Percentiles rank a stretch among this genome's conserved stretches.
Conservation (phyloP, 2,329 filamentous ascomycete genomes). For the Claviceps sp. region DNA sequence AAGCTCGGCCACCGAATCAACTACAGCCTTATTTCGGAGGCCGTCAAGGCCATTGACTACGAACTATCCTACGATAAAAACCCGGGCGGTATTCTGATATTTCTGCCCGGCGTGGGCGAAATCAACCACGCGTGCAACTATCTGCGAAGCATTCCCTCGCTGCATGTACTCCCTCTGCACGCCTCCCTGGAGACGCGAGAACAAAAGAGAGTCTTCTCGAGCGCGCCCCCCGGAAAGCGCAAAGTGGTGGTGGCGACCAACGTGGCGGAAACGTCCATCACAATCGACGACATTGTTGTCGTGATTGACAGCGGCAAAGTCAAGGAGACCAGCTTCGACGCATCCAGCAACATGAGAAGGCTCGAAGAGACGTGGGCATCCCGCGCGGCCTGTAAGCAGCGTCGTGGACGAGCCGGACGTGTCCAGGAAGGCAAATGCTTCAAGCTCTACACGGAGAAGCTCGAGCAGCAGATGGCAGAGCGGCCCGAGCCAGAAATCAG, state of each 20-base stretch:
- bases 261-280: conserved; percentile 95
- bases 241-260: conserved; percentile 95
- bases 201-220: conserved; percentile 74
- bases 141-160: conserved; percentile 44
- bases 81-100: conserved; percentile 78
- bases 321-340: conserved; percentile 92
- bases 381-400: conserved; percentile 83
- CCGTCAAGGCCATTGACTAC: conserved; percentile 67
- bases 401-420: conserved; percentile 83
- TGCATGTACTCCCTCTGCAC: conserved; percentile 78
- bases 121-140: conserved; percentile 69
- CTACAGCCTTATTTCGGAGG: conserved; percentile 71
- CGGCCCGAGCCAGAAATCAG: conserved; percentile 89
- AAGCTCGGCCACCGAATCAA: conserved; percentile 75
- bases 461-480: conserved; percentile 76
- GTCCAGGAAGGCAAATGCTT: conserved; percentile 86
- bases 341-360: conserved; percentile 83
- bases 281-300: conserved; percentile 91
- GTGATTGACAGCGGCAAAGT: conserved; percentile 93
- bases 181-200: conserved; percentile 81
- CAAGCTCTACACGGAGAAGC: conserved; percentile 81
- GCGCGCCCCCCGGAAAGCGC: conserved; percentile 62
- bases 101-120: conserved; percentile 82
- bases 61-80: conserved; percentile 54
- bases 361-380: conserved; percentile 94